phyloP scores from a whole-genome alignment of 768 basidiomycete genomes.

The Naganishia friedmannii region DNA sequence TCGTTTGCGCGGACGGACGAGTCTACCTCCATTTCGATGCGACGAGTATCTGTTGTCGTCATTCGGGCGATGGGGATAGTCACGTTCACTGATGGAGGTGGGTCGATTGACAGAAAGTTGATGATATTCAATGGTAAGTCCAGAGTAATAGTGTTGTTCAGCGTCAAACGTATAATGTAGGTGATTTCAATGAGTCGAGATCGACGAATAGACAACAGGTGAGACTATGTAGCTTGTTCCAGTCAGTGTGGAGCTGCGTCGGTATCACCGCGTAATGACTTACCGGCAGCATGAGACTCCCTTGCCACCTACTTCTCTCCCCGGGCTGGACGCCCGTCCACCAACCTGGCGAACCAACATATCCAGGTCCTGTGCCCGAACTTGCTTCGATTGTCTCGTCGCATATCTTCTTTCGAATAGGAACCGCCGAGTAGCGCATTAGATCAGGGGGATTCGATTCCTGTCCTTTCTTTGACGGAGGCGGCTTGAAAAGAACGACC shows the following conservation, averaged over 20 bases:
- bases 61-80: background rate
- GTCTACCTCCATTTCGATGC: constrained; percentile 20
- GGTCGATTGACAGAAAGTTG: constrained; percentile 82
- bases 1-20: constrained; percentile 19
- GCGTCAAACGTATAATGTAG: constrained; percentile 66
- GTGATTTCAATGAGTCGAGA: constrained; percentile 72
- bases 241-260: background rate
- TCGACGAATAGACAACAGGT: constrained; percentile 67
- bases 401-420: constrained; percentile 61
- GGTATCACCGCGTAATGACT: constrained; percentile 43
- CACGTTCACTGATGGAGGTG: constrained; percentile 55
- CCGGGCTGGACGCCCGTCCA: constrained; percentile 76
- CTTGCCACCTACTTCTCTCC: constrained; percentile 63
- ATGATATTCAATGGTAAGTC: constrained; percentile 72
- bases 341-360: constrained; percentile 81
- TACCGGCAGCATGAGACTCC: constrained; percentile 73
- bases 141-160: constrained; percentile 66
- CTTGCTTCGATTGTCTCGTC: constrained; percentile 67
- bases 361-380: constrained; percentile 63
- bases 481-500: constrained; percentile 64
- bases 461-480: constrained; percentile 25
- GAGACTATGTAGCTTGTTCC: constrained; percentile 56
- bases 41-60: constrained; percentile 5
- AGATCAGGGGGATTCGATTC: constrained; percentile 33
- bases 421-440: constrained; percentile 12